These are phyloP conservation scores for Juglanconis juglandina DNA, from an alignment of 2,329 filamentous ascomycete genomes.

Conservation along the genomic window DNA sequence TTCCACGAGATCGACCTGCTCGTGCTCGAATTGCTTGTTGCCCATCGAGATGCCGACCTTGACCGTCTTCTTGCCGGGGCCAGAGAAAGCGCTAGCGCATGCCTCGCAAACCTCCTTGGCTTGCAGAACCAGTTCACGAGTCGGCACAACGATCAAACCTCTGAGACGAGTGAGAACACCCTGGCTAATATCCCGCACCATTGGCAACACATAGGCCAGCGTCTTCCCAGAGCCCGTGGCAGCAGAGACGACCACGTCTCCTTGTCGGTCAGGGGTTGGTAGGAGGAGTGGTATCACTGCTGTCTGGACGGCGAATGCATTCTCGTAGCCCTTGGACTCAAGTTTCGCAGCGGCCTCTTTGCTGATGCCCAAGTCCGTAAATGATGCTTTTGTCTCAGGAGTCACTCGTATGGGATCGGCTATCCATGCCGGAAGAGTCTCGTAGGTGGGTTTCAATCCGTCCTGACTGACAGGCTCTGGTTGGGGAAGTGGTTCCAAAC, in stretches of 20 bases:
- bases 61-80: slow-evolving; percentile 59
- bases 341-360: slow-evolving; percentile 59
- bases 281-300: slow-evolving; percentile 77
- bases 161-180: slow-evolving; percentile 64
- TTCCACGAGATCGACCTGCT: slow-evolving; percentile 49
- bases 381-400: slow-evolving; percentile 56
- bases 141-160: slow-evolving; percentile 84
- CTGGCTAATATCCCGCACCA: slow-evolving; percentile 71
- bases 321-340: slow-evolving; percentile 62
- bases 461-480: slow-evolving; percentile 60
- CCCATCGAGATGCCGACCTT: slow-evolving; percentile 81
- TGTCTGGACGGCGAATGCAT: slow-evolving; percentile 77
- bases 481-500: slow-evolving; percentile 78
- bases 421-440: slow-evolving; percentile 78
- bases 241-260: slow-evolving; percentile 86
- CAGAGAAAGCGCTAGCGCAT: slow-evolving; percentile 62
- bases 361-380: slow-evolving; percentile 61
- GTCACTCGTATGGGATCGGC: slow-evolving; percentile 69
- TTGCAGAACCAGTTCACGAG: slow-evolving; percentile 84
- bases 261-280: slow-evolving; percentile 58
- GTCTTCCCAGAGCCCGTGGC: slow-evolving; percentile 97
- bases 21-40: slow-evolving; percentile 68
- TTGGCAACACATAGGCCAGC: slow-evolving; percentile 81
- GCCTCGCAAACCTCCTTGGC: slow-evolving; percentile 74
- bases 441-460: slow-evolving; percentile 62